phyloP scores from a whole-genome alignment of 345 rosid species.

The Linum lewisii region DNA sequence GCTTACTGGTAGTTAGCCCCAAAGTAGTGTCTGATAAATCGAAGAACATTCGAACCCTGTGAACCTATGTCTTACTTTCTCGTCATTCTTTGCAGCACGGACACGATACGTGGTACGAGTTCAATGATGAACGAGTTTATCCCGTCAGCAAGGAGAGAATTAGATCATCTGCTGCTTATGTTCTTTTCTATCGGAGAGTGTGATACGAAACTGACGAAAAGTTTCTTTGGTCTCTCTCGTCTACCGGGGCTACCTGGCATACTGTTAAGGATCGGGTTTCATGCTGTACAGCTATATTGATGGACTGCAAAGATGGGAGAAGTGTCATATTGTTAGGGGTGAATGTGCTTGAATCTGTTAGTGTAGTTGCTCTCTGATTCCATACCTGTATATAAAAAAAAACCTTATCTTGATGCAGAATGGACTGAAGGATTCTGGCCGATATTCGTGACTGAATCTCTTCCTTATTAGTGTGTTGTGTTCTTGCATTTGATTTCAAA shows the following conservation, averaged over 20 bases:
- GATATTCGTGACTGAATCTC: too few relatives aligned
- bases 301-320: background rate
- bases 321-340: background rate
- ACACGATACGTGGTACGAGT: conserved; percentile 16
- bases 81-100: conserved; percentile 15
- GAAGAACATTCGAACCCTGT: too few relatives aligned
- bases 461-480: too few relatives aligned
- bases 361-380: background rate
- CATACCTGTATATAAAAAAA: background rate
- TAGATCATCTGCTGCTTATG: conserved; percentile 18
- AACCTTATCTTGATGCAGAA: too few relatives aligned
- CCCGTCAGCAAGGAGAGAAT: conserved; percentile 10
- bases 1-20: background rate
- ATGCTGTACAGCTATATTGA: background rate
- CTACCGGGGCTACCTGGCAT: too few relatives aligned
- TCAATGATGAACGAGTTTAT: conserved; percentile 10
- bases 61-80: background rate
- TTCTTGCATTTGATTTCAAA: too few relatives aligned
- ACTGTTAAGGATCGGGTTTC: background rate
- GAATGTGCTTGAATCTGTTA: background rate
- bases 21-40: too few relatives aligned
- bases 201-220: background rate
- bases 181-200: conserved; percentile 19
- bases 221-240: too few relatives aligned
- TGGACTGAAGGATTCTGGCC: too few relatives aligned